These are phyloP conservation scores for Ascochyta rabiei DNA, from an alignment of 2,329 filamentous ascomycete species.

Conservation along the genomic window DNA sequence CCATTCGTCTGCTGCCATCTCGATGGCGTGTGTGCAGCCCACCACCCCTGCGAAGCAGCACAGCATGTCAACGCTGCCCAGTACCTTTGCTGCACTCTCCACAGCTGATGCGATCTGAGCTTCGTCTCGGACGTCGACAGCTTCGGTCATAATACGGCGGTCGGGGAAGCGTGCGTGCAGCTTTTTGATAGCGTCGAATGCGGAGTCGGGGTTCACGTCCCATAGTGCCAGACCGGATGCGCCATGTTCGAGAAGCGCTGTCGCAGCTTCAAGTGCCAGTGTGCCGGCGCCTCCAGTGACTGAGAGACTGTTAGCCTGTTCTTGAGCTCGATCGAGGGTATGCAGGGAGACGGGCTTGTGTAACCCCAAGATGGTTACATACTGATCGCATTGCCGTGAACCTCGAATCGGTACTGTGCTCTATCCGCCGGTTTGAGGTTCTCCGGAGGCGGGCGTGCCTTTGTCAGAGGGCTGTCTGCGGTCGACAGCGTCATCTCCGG, in stretches of 20 bases:
- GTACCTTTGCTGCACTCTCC: conserved; percentile 45
- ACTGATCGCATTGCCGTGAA: conserved; percentile 61
- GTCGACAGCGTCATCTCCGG: conserved; percentile 59
- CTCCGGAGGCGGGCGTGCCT: conserved; percentile 52
- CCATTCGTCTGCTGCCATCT: conserved; percentile 65
- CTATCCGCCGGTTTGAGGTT: conserved; percentile 50
- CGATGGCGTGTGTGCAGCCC: conserved; percentile 64
- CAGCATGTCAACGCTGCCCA: conserved; percentile 62
- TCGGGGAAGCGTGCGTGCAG: conserved; percentile 62
- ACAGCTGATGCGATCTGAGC: conserved; percentile 51
- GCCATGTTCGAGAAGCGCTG: conserved; percentile 73
- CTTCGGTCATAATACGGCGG: conserved; percentile 56
- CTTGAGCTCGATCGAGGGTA: neutral
- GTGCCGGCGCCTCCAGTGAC: conserved; percentile 72
- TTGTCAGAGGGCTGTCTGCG: conserved; percentile 50
- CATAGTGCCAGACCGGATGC: conserved; percentile 64
- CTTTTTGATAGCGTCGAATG: conserved; percentile 51
- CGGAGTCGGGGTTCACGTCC: conserved; percentile 59
- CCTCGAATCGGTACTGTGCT: conserved; percentile 57
- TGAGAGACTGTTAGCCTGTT: conserved; percentile 25
- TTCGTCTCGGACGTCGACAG: conserved; percentile 66
- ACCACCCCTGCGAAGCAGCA: conserved; percentile 74
- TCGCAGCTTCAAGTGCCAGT: conserved; percentile 63
- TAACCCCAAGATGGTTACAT: conserved; percentile 38
- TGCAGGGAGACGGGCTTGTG: neutral